A percentile compares a stretch with the other conserved stretches of the same genome.
Evolutionary conservation across 2,329 filamentous ascomycete genomes (phyloP).

Genomic region (Colletotrichum euphorbiae): DNA sequence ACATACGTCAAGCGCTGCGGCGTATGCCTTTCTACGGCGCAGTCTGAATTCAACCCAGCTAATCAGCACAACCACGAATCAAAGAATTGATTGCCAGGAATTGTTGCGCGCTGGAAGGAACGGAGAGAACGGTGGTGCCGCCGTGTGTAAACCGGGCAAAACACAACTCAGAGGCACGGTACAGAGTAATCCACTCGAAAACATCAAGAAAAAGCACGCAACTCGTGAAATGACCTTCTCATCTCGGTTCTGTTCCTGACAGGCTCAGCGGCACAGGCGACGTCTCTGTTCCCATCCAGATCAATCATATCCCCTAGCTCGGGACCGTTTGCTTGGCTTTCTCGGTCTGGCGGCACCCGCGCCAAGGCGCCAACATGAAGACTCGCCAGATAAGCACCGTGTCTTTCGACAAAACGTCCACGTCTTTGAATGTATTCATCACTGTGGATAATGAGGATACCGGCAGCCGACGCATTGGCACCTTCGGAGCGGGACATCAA

Average conservation of each 20-base stretch:
- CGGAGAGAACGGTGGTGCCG: not conserved
- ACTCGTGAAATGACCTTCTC: not conserved
- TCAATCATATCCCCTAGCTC: not conserved
- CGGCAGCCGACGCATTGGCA: not conserved
- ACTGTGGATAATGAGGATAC: not conserved
- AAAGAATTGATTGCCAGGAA: slow-evolving; percentile 1
- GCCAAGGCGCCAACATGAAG: slow-evolving; percentile 32
- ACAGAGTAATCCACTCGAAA: not conserved
- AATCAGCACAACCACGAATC: slow-evolving; percentile 2
- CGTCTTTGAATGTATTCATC: not conserved
- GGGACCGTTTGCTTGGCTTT: slow-evolving; percentile 24
- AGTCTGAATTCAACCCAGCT: not conserved
- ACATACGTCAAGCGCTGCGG: not conserved
- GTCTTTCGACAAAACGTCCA: not conserved
- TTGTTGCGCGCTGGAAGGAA: not conserved
- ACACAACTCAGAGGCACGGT: not conserved
- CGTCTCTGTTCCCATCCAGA: not conserved
- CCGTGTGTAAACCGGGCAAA: not conserved
- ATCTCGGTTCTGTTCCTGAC: slow-evolving; percentile 26
- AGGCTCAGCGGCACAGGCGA: not conserved
- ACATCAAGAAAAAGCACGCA: slow-evolving; percentile 8
- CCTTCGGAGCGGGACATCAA: slow-evolving; percentile 10
- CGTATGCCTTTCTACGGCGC: not conserved
- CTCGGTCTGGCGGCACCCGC: slow-evolving; percentile 35
- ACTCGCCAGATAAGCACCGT: slow-evolving; percentile 24